phyloP scores from a whole-genome alignment of 257 asterid genomes.

The Lavandula angustifolia region DNA sequence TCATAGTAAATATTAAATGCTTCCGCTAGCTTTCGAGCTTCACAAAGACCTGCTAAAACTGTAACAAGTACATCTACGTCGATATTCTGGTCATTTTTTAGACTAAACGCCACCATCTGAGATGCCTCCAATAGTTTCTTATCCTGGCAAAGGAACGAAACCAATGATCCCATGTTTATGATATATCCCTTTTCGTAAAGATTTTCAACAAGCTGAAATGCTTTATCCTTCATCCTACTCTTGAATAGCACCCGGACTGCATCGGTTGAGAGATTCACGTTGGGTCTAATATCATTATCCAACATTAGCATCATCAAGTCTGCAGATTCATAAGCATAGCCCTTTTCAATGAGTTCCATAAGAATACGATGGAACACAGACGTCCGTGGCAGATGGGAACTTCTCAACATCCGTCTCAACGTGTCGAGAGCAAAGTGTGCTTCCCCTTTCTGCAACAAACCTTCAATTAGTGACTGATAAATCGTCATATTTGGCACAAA shows the following conservation, averaged over 20 bases:
- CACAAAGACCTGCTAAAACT: constrained; percentile 55
- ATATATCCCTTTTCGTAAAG: constrained; percentile 57
- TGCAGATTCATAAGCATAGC: constrained; percentile 57
- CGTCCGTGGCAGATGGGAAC: constrained; percentile 60
- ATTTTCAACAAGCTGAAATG: constrained; percentile 49
- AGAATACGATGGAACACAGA: constrained; percentile 66
- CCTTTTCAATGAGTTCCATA: constrained; percentile 49
- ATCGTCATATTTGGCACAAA: constrained; percentile 53
- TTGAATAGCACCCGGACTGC: constrained; percentile 47
- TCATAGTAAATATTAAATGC: constrained; percentile 72
- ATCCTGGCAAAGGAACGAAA: constrained; percentile 53
- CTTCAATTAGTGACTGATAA: constrained; percentile 57
- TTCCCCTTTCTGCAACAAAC: constrained; percentile 50
- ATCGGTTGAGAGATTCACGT: constrained; percentile 61
- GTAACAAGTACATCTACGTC: constrained; percentile 36
- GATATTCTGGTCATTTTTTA: constrained; percentile 51
- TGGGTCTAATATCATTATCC: constrained; percentile 61
- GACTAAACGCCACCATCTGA: constrained; percentile 48
- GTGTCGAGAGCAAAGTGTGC: constrained; percentile 62
- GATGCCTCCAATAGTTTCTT: constrained; percentile 52
- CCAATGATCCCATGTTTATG: constrained; percentile 51
- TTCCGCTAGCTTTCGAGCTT: constrained; percentile 40
- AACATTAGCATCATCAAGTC: constrained; percentile 62
- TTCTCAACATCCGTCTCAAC: constrained; percentile 63
- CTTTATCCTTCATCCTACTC: constrained; percentile 43